These are phyloP conservation scores for Luffa aegyptiaca DNA, from an alignment of 306 rosid genomes.

Conservation along the genomic window DNA sequence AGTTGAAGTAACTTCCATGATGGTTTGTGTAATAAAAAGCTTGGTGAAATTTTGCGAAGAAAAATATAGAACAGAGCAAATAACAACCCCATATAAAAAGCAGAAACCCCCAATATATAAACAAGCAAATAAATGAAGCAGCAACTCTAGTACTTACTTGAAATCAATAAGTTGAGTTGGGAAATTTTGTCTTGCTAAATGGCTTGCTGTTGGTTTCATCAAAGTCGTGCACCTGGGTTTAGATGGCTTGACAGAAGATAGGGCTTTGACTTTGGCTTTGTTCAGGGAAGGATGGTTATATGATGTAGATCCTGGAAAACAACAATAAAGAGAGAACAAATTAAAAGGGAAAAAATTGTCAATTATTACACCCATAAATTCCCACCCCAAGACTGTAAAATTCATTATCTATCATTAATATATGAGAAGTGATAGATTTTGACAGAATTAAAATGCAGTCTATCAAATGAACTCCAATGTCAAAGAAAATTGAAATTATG, in stretches of 20 bases:
- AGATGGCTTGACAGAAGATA: slow-evolving; percentile 24
- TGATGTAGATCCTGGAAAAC: slow-evolving; percentile 47
- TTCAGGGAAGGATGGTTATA: slow-evolving; percentile 20
- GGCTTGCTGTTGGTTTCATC: slow-evolving; percentile 96
- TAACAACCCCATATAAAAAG: background rate
- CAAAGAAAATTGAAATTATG: background rate
- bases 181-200: slow-evolving; percentile 70
- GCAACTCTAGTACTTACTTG: slow-evolving; percentile 39
- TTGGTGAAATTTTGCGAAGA: slow-evolving; percentile 12
- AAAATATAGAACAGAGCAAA: background rate
- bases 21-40: slow-evolving; percentile 3
- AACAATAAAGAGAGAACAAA: background rate
- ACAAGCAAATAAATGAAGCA: background rate
- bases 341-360: background rate
- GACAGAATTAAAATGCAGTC: background rate
- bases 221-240: slow-evolving; percentile 56
- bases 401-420: background rate
- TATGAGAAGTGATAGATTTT: background rate
- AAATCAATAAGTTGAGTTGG: slow-evolving; percentile 32
- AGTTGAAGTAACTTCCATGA: background rate
- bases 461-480: background rate
- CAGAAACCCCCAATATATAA: background rate
- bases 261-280: slow-evolving; percentile 29
- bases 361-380: background rate
- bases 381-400: background rate